These are phyloP conservation scores for Tricholoma matsutake DNA, from an alignment of 768 basidiomycete genomes.

Conservation along the genomic window DNA sequence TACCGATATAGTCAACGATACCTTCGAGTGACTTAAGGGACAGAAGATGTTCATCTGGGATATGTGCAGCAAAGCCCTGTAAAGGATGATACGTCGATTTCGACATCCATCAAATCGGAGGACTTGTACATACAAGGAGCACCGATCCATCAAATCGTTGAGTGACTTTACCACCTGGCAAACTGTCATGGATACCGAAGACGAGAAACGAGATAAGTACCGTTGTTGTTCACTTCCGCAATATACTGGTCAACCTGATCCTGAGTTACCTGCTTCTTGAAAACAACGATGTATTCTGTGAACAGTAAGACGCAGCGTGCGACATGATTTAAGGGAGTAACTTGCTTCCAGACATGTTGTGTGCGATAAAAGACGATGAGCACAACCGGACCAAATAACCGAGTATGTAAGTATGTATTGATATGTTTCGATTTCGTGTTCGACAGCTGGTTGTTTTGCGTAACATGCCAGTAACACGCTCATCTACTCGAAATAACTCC, in stretches of 20 bases:
- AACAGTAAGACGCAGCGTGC: background rate
- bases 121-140: constrained; percentile 31
- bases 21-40: constrained; percentile 31
- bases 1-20: constrained; percentile 48
- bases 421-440: no score
- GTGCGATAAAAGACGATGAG: background rate
- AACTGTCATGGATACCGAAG: background rate
- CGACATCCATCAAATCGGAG: background rate
- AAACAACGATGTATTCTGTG: constrained; percentile 53
- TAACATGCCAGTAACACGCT: constrained; percentile 34
- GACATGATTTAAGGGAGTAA: background rate
- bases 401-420: no score
- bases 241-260: constrained; percentile 42
- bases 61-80: constrained; percentile 29
- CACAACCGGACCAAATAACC: no score
- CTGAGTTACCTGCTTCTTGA: constrained; percentile 42
- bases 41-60: constrained; percentile 26
- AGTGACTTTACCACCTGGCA: constrained; percentile 42
- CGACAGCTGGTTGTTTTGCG: background rate
- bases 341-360: constrained; percentile 3
- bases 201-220: constrained; percentile 18
- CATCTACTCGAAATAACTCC: constrained; percentile 18
- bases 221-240: constrained; percentile 34
- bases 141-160: constrained; percentile 32
- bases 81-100: background rate